A percentile compares a stretch with the other conserved stretches of the same genome.
These are phyloP conservation scores for Dacryopinax spathularia DNA, from an alignment of 768 basidiomycete species.

Conservation along the genomic window DNA sequence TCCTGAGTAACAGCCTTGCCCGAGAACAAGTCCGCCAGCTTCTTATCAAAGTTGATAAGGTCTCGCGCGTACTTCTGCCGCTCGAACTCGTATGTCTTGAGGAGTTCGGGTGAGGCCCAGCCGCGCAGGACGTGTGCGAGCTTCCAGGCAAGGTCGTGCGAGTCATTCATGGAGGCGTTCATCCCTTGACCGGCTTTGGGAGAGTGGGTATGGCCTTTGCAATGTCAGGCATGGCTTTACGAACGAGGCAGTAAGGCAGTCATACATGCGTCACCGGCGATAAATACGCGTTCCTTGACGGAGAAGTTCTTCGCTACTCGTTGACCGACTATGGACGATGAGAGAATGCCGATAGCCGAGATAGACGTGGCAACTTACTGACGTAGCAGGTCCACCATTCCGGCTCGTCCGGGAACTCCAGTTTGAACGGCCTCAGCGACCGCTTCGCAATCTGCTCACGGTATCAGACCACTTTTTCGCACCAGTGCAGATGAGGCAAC, in stretches of 20 bases:
- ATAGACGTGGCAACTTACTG: slow-evolving; percentile 30
- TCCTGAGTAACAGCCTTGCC: slow-evolving; percentile 42
- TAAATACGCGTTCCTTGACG: slow-evolving; percentile 51
- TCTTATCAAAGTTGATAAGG: slow-evolving; percentile 54
- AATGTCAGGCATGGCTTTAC: slow-evolving; percentile 13
- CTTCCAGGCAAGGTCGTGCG: slow-evolving; percentile 64
- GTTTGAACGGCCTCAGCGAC: slow-evolving; percentile 41
- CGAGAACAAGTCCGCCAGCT: slow-evolving; percentile 53
- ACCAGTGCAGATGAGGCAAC: slow-evolving; percentile 7
- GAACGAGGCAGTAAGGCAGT: slow-evolving; percentile 34
- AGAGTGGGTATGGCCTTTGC: slow-evolving; percentile 17
- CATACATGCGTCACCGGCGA: slow-evolving; percentile 62
- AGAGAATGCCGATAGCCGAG: neutral
- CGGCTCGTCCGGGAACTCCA: slow-evolving; percentile 35
- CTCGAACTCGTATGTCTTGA: slow-evolving; percentile 52
- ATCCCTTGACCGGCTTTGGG: slow-evolving; percentile 46
- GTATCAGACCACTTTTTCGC: neutral
- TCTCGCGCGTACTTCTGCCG: slow-evolving; percentile 51
- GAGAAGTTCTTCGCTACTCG: slow-evolving; percentile 54
- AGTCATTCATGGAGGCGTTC: slow-evolving; percentile 66
- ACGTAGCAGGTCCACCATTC: slow-evolving; percentile 66
- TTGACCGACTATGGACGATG: slow-evolving; percentile 46
- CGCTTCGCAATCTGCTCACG: slow-evolving; percentile 36
- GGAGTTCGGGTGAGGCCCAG: slow-evolving; percentile 34
- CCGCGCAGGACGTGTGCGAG: slow-evolving; percentile 42